Base-by-base conservation (phyloP, 2,329 filamentous ascomycete species). In the Venturia nashicola region DNA sequence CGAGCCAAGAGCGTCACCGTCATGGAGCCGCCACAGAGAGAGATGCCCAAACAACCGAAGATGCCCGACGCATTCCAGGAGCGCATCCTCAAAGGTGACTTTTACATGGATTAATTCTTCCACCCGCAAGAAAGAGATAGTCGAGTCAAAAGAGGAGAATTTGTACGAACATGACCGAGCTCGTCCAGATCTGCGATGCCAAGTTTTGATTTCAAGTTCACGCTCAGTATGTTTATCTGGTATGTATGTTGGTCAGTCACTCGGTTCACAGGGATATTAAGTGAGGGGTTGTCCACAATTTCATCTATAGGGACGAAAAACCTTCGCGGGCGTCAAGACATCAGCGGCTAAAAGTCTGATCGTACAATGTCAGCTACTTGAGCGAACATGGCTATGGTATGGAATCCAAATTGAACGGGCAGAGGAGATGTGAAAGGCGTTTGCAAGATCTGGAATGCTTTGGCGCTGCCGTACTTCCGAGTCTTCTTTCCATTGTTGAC, bases 31-130 rank as follows among this genome's bases (percentile, higher is more conserved):
- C 83, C 83, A 34, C 77, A 77, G 64, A 76, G 82, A 68, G 39
- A 42, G 48, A 54, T 54, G n/a, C 78, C 79, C 51, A 95, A 93
- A 80, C 72, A 76, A 61, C 71, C 75, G 40, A 76, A 75, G 67
- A 75, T 77, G 36, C 92, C 93, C 39, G 94, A 99, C 78, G 88
- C 88, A 67, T 94, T 97, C 78, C 92, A 97, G 76, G 94, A 99
- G 82, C 86, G 95, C 69, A 97, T 99, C 71, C 82, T 99, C 69
- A 94, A 96, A 78, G 94, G 93, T 57, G 94, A 99, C 72, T 97
- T 99, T 71, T 94, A 94, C 79, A 97, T 97, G 91, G 92, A 97
- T 72, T 96, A 81, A 67, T 2, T 27, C 39, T 7, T 11, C 16
- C 0, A 2, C 16, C 1, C 27, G 23, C 32, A 32, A 14, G 23